Conservation (phyloP, 768 basidiomycete species). For the Sporobolomyces pararoseus region DNA sequence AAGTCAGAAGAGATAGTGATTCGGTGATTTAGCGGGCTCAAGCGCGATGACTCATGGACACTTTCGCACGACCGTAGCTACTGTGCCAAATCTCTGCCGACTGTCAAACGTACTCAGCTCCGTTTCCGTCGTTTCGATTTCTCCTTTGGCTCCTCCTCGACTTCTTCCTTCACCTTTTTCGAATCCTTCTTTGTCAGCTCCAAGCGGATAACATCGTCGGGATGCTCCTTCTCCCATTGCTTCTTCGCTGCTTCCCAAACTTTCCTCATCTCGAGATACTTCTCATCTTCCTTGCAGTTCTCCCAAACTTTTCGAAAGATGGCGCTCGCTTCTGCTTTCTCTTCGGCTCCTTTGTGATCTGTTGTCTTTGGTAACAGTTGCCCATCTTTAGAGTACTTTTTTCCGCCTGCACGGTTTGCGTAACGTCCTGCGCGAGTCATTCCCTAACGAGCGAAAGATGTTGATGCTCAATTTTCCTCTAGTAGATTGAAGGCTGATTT, state of each 20-base stretch:
- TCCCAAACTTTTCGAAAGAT: constrained; percentile 32
- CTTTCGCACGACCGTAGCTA: no score
- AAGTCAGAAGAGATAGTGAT: no score
- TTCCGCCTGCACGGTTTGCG: constrained; percentile 30
- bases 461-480: no score
- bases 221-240: constrained; percentile 8
- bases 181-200: not conserved
- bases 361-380: constrained; percentile 4
- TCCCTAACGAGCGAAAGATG: not conserved
- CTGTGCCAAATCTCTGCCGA: no score
- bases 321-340: constrained; percentile 16
- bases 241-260: constrained; percentile 25
- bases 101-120: no score
- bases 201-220: not conserved
- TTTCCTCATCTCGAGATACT: constrained; percentile 5
- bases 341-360: constrained; percentile 10
- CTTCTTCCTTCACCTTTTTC: not conserved
- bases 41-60: no score
- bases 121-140: constrained; percentile 4
- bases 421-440: constrained; percentile 35
- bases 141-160: not conserved
- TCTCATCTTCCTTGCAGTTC: constrained; percentile 4
- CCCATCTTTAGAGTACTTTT: constrained; percentile 28
- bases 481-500: no score
- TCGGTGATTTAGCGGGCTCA: no score